Evolutionary conservation across 2,329 filamentous ascomycete species (phyloP), one percentile per base, ranked within the genome.

Genomic region (Penicillium olsonii): DNA sequence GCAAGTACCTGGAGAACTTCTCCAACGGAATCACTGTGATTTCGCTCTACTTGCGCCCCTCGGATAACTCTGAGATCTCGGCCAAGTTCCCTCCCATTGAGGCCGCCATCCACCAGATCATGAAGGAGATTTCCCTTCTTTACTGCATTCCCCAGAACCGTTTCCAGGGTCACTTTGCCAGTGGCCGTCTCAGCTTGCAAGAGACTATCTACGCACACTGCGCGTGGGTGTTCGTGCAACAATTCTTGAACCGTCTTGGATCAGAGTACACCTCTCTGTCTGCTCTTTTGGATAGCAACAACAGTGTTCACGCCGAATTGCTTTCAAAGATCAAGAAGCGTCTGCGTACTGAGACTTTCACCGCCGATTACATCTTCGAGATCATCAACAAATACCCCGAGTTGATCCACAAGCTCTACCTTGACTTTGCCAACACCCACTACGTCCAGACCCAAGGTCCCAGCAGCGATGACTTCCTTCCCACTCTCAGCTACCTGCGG

Each of bases 111-210:
- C 90, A 96, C 74, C 94, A 99, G 75, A 96, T 99, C 77, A 95
- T 94, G 78, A 97, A 97, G 81, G 94, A 99, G 73, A 87, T 96
- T 42, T 97, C 94, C 2, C 82, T 99, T 50, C 80, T 99, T 15
- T 99, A 97, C 83, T 99, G 94, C 71, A 88, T 99, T 60, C 94
- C 94, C 12, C 92, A 95, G 72, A 99, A 96, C 80, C 94, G 92
- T 74, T 90, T 99, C 71, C 92, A 96, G 74, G 78, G 81, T 50
- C 84, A 96, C 62, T 99, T 99, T 71, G 88, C 89, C 42, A 85
- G 83, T 14, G 92, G 92, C 42, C 83, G 87, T 61, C 79, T 99
- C 57, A 96, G 92, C 67, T 79, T 99, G 43, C 94, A 99, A 71
- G 94, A 99, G 76, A 92, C 92, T 11, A 91, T 96, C 64, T 99